These are phyloP conservation scores for Vigna reflexopilosa DNA, from an alignment of 306 rosid genomes.

Conservation along the genomic window DNA sequence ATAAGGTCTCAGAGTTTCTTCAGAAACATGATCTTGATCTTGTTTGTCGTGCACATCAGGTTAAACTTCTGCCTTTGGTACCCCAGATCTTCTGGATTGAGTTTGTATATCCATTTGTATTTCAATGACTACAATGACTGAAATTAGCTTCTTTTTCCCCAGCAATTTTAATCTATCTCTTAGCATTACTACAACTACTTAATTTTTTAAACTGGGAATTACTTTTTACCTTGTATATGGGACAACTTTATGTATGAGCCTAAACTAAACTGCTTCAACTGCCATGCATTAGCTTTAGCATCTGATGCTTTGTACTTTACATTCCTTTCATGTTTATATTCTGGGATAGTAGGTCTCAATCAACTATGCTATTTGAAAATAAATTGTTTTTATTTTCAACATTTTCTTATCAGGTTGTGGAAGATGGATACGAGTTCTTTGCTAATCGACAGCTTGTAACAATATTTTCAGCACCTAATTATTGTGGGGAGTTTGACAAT, in stretches of 20 bases:
- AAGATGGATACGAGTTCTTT: constrained; percentile 93
- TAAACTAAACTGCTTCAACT: constrained; percentile 11
- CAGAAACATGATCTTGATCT: constrained; percentile 96
- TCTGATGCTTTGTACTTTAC: constrained; percentile 21
- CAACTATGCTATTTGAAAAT: constrained; percentile 24
- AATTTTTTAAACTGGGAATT: constrained; percentile 22
- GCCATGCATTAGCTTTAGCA: constrained; percentile 33
- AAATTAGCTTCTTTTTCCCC: constrained; percentile 19
- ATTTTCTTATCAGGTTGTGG: constrained; percentile 76
- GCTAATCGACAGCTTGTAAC: constrained; percentile 91
- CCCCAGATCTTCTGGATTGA: constrained; percentile 34
- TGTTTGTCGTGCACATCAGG: constrained; percentile 99
- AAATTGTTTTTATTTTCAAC: constrained; percentile 23
- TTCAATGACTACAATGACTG: constrained; percentile 28
- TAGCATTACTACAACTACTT: not conserved
- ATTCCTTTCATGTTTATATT: constrained; percentile 23
- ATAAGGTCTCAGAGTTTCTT: constrained; percentile 79
- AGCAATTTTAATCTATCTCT: constrained; percentile 29
- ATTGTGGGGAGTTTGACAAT: constrained; percentile 95
- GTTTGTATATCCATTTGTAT: constrained; percentile 36
- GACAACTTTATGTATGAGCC: constrained; percentile 8
- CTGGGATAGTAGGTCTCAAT: constrained; percentile 26
- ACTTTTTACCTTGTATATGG: not conserved
- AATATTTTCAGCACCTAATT: constrained; percentile 94
- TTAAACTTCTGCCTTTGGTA: constrained; percentile 43